Base-by-base conservation (phyloP, 1,139 yeast genomes). In the Nakaseomyces sp. region DNA sequence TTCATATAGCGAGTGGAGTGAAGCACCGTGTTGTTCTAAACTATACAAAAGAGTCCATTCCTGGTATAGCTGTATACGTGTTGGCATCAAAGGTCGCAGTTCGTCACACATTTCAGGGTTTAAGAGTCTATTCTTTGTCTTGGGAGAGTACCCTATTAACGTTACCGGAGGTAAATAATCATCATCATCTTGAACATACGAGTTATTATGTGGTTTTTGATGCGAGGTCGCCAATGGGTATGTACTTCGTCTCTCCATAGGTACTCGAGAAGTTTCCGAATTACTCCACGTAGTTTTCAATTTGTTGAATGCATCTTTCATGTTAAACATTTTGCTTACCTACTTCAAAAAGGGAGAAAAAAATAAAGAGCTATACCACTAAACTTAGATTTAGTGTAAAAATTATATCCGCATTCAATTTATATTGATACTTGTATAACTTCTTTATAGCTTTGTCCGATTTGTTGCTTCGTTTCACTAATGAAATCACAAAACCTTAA, bases 11-110 rank as follows among this genome's bases (percentile, higher is more conserved):
- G 98, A 88, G 48, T 74, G 77, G 43, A 91, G 63, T 0, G 96
- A 84, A 0, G 94, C 81, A 0, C 99, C 99, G 61, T 88, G 87
- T 61, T 87, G 96, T 52, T 89, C 96, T 50, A 87, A 64, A 19
- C 93, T 81, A 61, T 89, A 93, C 1, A 81, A 66, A 44, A 91
- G 64, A 12, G 73, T 66, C 99, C 98, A 93, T 9, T 74, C 73
- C 37, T 81, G 81, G 52, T 76, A 76, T 22, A 89, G 69, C 59
- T 87, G 96, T 36, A 85, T 68, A 41, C 96, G 68, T 4, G 85
- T 73, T 0, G 97, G 96, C 46, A 89, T 61, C 44, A 87, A 70
- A 36, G 71, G 68, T 40, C 96, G 71, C 32, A 91, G 72, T 48
- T 86, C 88, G 47, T 74, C 81, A 1, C 93, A 91, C 53, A 89